Conservation (phyloP, 1,284 basidiomycete genomes). For the Puccinia triticina region DNA sequence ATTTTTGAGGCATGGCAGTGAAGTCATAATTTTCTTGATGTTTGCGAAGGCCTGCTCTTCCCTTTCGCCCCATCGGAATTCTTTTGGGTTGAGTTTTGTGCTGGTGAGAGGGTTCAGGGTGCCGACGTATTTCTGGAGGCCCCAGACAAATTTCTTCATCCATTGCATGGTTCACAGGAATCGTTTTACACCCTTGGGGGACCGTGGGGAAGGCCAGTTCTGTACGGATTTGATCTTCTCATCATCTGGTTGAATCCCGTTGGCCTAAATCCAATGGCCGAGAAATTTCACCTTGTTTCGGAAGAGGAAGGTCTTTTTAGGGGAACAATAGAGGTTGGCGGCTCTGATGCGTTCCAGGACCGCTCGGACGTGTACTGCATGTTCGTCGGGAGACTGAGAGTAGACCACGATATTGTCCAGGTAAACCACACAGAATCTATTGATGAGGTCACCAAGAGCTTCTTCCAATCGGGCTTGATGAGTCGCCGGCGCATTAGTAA, state of each 20-base stretch:
- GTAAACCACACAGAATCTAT: background rate
- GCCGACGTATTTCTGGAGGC: background rate
- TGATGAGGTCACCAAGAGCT: slow-evolving; percentile 30
- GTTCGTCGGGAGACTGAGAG: background rate
- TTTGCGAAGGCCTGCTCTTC: background rate
- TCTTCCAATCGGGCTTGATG: slow-evolving; percentile 56
- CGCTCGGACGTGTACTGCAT: background rate
- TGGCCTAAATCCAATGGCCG: slow-evolving; percentile 32
- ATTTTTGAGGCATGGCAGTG: background rate
- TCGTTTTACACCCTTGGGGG: slow-evolving; percentile 17
- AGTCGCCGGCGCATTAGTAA: slow-evolving; percentile 61
- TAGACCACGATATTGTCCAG: slow-evolving; percentile 3
- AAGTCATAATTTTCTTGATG: background rate
- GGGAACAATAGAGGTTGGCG: slow-evolving; percentile 4
- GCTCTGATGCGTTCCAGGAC: background rate
- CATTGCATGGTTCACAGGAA: too few relatives aligned
- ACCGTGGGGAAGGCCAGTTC: slow-evolving; percentile 11
- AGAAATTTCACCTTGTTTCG: slow-evolving; percentile 6
- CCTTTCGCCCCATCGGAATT: background rate
- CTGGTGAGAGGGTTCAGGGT: background rate
- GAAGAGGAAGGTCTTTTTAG: slow-evolving; percentile 20
- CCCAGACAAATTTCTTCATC: too few relatives aligned
- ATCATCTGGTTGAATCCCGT: too few relatives aligned
- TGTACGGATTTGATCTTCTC: background rate
- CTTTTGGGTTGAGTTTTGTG: background rate